A percentile compares a stretch with the other conserved stretches of the same genome.
phyloP scores from a whole-genome alignment of 2,329 filamentous ascomycete species.

The Scytalidium lignicola region DNA sequence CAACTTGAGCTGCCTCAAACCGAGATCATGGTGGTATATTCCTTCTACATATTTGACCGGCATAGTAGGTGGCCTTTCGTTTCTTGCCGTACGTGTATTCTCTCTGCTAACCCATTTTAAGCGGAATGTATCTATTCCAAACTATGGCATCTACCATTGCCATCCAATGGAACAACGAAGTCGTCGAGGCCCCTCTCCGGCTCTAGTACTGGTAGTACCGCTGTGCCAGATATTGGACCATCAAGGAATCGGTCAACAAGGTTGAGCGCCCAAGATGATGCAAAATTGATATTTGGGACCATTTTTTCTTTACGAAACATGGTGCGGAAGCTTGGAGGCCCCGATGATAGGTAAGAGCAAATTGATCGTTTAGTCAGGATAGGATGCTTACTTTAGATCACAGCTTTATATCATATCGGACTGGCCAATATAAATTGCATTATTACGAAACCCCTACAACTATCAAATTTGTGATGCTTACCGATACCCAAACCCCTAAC shows the following conservation, averaged over 20 bases:
- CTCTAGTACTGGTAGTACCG: slow-evolving; percentile 37
- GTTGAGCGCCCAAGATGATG: slow-evolving; percentile 65
- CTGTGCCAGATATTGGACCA: slow-evolving; percentile 25
- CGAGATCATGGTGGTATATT: slow-evolving; percentile 82
- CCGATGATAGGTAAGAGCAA: slow-evolving; percentile 64
- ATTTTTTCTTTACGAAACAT: slow-evolving; percentile 96
- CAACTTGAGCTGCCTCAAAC: slow-evolving; percentile 5
- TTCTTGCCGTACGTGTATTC: neutral
- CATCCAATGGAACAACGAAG: slow-evolving; percentile 1
- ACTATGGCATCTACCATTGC: slow-evolving; percentile 60
- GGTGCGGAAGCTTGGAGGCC: slow-evolving; percentile 88
- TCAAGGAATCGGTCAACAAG: slow-evolving; percentile 25
- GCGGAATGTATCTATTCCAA: slow-evolving; percentile 97
- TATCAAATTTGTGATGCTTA: slow-evolving; percentile 94
- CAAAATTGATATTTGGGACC: slow-evolving; percentile 95
- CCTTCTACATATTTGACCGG: slow-evolving; percentile 98
- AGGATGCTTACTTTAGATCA: slow-evolving; percentile 5
- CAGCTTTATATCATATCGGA: slow-evolving; percentile 90
- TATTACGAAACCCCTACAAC: slow-evolving; percentile 98
- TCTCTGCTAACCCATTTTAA: slow-evolving; percentile 33
- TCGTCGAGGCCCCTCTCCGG: slow-evolving; percentile 43
- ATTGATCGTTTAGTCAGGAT: neutral
- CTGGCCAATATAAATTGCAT: slow-evolving; percentile 93
- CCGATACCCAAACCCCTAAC: slow-evolving; percentile 81
- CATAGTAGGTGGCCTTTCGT: slow-evolving; percentile 62